phyloP scores from a whole-genome alignment of 2,329 filamentous ascomycete genomes.

The Fragosphaeria purpurea region DNA sequence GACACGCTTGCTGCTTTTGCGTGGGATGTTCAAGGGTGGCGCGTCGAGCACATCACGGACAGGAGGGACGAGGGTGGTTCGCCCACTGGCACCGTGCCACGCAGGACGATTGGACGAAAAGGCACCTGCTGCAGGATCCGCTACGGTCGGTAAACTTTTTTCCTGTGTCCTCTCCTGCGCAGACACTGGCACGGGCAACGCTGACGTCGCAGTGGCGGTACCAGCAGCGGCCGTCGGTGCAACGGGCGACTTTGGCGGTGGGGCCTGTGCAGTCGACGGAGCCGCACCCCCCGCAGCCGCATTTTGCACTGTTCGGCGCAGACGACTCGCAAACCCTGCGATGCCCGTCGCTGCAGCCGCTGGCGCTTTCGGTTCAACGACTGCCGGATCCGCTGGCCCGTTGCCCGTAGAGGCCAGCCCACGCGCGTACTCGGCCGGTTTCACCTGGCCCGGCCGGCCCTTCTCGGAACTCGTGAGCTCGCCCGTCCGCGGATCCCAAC shows the following conservation, averaged over 20 bases:
- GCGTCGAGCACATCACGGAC: conserved; percentile 50
- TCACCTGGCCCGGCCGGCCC: conserved; percentile 46
- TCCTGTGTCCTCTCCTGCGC: not conserved
- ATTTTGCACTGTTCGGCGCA: conserved; percentile 30
- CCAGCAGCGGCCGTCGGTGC: not conserved
- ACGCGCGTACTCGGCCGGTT: conserved; percentile 39
- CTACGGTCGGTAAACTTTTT: not conserved
- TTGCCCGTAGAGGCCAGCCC: conserved; percentile 23
- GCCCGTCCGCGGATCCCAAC: conserved; percentile 58
- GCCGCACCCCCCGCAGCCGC: not conserved
- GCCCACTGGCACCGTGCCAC: conserved; percentile 66
- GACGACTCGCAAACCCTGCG: conserved; percentile 33
- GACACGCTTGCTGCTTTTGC: conserved; percentile 36
- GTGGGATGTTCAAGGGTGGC: conserved; percentile 46
- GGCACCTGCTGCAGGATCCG: conserved; percentile 25
- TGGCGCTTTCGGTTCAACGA: not conserved
- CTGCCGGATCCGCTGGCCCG: conserved; percentile 4
- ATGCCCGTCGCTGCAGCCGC: conserved; percentile 18
- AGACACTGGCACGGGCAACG: not conserved
- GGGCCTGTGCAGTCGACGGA: not conserved
- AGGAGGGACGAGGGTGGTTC: conserved; percentile 52
- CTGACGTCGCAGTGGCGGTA: not conserved
- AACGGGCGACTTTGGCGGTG: not conserved
- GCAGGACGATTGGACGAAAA: conserved; percentile 38
- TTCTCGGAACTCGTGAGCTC: conserved; percentile 49